Base-by-base conservation (phyloP, 352 stramenopile genomes). In the Phytopythium litorale region DNA sequence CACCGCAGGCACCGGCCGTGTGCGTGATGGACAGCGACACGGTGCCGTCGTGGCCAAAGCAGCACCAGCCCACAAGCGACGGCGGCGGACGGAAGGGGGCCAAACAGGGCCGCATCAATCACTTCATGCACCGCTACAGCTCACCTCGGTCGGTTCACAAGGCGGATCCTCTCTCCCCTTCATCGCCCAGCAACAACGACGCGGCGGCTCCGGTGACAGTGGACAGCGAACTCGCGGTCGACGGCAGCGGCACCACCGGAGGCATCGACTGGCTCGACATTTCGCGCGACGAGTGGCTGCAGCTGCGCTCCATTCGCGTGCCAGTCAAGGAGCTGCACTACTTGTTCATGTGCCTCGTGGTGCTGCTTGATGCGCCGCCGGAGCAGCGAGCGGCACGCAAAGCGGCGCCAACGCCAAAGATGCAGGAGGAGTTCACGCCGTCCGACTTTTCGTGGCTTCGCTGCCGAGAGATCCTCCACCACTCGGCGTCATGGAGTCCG, bases 331-430 rank as follows among this genome's bases (percentile, higher is more conserved):
- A 91, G 71, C 69, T 93, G 16, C 84, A 93, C 53, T 88, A 81
- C 50, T 69, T 93, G 5, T 82, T 91, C 67, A 89, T 93, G 76
- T 91, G 81, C 56, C 68, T 93, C 43, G 72, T 87, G n/a, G 64
- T 90, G 4, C 60, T 93, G 23, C 58, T 91, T 8, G 74, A 91
- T 19, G 77, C 71, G n/a, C 71, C 81, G 3, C 62, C 72, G 4
- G 73, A 85, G 55, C 73, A 74, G 46, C 55, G 70, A 4, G 53
- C 51, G 16, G 56, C 58, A 18, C 62, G 60, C 19, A 79, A 78
- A 48, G 66, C 54, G 5, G 73, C 77, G 40, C 71, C 73, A 28
- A 84, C 67, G 1, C 56, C 66, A 2, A 81, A 81, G 56, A 66
- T 75, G 21, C 68, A 81, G 18, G 78, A 88, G 28, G 64, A 84